A percentile compares a stretch with the other conserved stretches of the same genome.
These are phyloP conservation scores for Aspergillus phoenicis DNA, from an alignment of 2,329 filamentous ascomycete species.

Conservation along the genomic window DNA sequence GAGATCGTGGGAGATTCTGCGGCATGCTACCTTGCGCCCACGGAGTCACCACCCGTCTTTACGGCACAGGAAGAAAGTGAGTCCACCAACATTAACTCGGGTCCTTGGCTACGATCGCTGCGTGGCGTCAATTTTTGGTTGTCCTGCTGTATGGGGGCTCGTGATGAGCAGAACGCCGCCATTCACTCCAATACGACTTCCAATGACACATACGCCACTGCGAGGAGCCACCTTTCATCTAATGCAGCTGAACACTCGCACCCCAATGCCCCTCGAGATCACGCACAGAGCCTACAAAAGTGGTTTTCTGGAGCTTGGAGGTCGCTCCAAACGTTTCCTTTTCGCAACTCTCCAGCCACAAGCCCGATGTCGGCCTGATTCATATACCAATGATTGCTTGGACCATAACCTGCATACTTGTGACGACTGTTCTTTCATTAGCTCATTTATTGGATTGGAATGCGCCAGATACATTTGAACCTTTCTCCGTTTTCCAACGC, in stretches of 20 bases:
- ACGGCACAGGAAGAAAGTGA: slow-evolving; percentile 1
- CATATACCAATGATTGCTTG: not conserved
- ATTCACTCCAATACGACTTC: slow-evolving; percentile 15
- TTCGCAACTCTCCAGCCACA: not conserved
- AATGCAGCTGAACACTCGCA: not conserved
- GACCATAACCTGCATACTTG: not conserved
- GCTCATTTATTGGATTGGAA: not conserved
- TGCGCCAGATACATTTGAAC: not conserved
- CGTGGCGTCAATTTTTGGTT: slow-evolving; percentile 8
- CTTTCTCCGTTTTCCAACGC: not conserved
- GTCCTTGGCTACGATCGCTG: slow-evolving; percentile 8
- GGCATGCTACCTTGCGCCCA: slow-evolving; percentile 12
- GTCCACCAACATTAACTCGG: not conserved
- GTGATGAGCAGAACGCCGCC: slow-evolving; percentile 3
- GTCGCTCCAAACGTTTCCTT: not conserved
- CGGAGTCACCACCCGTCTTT: slow-evolving; percentile 11
- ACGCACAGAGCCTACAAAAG: not conserved
- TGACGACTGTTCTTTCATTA: not conserved
- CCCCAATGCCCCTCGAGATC: not conserved
- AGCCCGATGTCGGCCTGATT: not conserved
- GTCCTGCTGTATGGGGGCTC: slow-evolving; percentile 10
- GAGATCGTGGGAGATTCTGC: not conserved
- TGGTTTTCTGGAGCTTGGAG: slow-evolving; percentile 3
- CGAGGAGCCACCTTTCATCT: slow-evolving; percentile 6
- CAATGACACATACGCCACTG: slow-evolving; percentile 21